Evolutionary conservation across 129 eudicot species (phyloP).

Genomic region (Flaveria robusta): DNA sequence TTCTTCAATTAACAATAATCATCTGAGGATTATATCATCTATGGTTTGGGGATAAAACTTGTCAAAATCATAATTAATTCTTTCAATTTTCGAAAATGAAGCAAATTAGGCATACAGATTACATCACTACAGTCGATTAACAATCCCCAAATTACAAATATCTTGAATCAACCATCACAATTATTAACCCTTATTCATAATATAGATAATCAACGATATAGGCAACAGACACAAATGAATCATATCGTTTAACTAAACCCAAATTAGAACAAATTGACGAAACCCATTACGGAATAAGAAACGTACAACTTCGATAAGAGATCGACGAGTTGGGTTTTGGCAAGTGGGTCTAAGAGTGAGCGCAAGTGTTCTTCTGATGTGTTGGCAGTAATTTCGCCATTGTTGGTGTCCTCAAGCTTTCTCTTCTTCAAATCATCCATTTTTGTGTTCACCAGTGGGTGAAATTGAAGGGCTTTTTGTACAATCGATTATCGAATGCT

Average conservation of each 20-base stretch:
- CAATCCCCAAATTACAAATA: too few relatives aligned
- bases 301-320: conserved; percentile 61
- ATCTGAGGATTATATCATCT: not conserved
- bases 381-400: conserved; percentile 17
- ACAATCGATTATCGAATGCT: too few relatives aligned
- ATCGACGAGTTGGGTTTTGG: conserved; percentile 66
- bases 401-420: conserved; percentile 29
- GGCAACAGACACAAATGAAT: not conserved
- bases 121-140: too few relatives aligned
- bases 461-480: conserved; percentile 18
- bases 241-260: not conserved
- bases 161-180: too few relatives aligned
- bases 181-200: too few relatives aligned
- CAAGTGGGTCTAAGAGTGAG: conserved; percentile 58
- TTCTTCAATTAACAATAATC: not conserved
- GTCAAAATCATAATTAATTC: too few relatives aligned
- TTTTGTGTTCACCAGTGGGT: not conserved
- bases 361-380: conserved; percentile 51
- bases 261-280: conserved; percentile 12
- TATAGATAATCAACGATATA: too few relatives aligned
- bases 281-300: not conserved
- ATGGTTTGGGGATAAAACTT: too few relatives aligned
- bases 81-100: too few relatives aligned
- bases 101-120: too few relatives aligned
- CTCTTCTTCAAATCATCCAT: conserved; percentile 46